Evolutionary conservation across 2,329 filamentous ascomycete genomes (phyloP).

Genomic region (Leptosphaerulina australis): DNA sequence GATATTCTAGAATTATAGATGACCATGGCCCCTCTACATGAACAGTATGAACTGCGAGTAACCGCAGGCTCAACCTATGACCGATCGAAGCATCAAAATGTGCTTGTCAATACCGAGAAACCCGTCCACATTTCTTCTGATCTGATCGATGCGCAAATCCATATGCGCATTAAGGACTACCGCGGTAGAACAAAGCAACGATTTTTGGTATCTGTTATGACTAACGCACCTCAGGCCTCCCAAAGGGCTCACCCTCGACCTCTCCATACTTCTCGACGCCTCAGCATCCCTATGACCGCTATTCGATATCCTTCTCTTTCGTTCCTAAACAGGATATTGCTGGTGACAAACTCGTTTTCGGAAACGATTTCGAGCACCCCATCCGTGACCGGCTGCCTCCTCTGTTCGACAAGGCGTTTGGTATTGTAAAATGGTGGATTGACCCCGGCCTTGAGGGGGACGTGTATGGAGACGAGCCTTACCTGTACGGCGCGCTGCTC

Average conservation of each 20-base stretch:
- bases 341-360: conserved; percentile 80
- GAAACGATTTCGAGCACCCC: conserved; percentile 92
- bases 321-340: conserved; percentile 70
- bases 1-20: not conserved
- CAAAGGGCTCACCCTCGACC: conserved; percentile 68
- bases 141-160: conserved; percentile 69
- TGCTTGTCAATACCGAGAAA: conserved; percentile 74
- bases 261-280: conserved; percentile 78
- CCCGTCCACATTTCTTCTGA: conserved; percentile 68
- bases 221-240: conserved; percentile 68
- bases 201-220: too few species aligned
- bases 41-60: conserved; percentile 77
- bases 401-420: conserved; percentile 83
- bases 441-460: conserved; percentile 92
- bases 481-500: conserved; percentile 81
- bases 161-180: conserved; percentile 74
- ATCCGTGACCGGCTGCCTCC: conserved; percentile 86
- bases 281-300: conserved; percentile 76
- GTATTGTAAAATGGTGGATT: conserved; percentile 86
- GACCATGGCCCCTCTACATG: conserved; percentile 52
- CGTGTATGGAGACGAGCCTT: conserved; percentile 82
- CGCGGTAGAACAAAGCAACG: too few species aligned
- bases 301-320: conserved; percentile 82
- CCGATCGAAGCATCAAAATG: conserved; percentile 69
- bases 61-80: conserved; percentile 83